Evolutionary conservation across 495 filamentous ascomycete genomes (phyloP).

Genomic region (Aspergillus panamensis): DNA sequence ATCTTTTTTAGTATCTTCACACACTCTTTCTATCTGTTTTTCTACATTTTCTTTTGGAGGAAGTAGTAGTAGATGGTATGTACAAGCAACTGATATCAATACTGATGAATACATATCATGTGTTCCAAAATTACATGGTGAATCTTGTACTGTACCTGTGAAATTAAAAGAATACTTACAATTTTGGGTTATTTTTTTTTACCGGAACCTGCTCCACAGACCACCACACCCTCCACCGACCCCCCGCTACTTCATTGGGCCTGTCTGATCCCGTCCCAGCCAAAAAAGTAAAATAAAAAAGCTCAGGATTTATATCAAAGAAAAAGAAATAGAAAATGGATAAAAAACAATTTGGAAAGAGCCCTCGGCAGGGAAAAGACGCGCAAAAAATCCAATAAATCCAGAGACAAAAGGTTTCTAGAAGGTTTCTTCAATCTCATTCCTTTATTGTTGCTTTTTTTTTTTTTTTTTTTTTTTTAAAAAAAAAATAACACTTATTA

Average conservation of each 20-base stretch:
- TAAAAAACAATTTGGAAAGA: not conserved
- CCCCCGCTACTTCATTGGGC: constrained; percentile 18
- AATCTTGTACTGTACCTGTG: not conserved
- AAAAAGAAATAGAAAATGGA: constrained; percentile 9
- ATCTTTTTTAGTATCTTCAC: no score
- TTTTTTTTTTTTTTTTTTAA: no score
- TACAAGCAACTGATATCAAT: not conserved
- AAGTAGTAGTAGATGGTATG: no score
- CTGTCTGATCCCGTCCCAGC: constrained; percentile 14
- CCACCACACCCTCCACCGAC: constrained; percentile 18
- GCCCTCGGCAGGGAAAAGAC: not conserved
- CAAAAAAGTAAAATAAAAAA: constrained; percentile 12
- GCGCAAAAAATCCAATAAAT: not conserved
- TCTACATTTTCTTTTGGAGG: no score
- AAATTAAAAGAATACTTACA: not conserved
- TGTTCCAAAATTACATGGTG: not conserved
- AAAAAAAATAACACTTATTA: constrained; percentile 10
- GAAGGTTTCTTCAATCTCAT: constrained; percentile 10
- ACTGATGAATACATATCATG: not conserved
- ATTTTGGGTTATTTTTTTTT: not conserved
- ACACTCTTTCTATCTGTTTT: no score
- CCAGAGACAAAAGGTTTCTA: constrained; percentile 9
- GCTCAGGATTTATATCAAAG: constrained; percentile 11
- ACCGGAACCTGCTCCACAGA: constrained; percentile 9
- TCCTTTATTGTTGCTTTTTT: constrained; percentile 1